These are phyloP conservation scores for Citrullus colocynthis DNA, from an alignment of 306 rosid genomes.

Conservation along the genomic window DNA sequence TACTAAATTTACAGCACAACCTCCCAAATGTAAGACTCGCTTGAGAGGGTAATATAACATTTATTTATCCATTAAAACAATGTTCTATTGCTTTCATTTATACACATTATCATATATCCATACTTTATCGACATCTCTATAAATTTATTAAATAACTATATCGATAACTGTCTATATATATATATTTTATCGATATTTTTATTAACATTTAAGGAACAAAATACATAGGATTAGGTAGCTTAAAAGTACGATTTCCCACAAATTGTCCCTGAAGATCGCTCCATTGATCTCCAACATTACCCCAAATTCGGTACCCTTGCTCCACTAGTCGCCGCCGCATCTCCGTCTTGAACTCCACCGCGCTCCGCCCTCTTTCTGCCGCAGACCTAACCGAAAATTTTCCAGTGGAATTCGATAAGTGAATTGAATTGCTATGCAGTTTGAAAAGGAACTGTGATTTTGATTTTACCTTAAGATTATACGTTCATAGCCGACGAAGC, in stretches of 20 bases:
- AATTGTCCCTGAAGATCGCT: slow-evolving; percentile 48
- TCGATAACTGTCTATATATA: neutral
- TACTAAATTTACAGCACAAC: too few relatives aligned
- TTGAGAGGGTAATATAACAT: neutral
- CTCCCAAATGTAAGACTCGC: too few relatives aligned
- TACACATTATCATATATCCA: too few relatives aligned
- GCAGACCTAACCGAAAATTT: neutral
- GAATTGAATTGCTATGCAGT: neutral
- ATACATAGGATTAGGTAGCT: slow-evolving; percentile 64
- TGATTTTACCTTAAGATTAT: slow-evolving; percentile 51
- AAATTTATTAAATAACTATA: neutral
- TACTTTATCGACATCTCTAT: too few relatives aligned
- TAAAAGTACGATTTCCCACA: slow-evolving; percentile 37
- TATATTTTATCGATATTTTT: neutral
- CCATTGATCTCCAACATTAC: slow-evolving; percentile 65
- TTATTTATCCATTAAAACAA: neutral
- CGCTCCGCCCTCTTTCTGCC: slow-evolving; percentile 27
- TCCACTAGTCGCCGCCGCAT: slow-evolving; percentile 30
- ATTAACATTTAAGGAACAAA: slow-evolving; percentile 20
- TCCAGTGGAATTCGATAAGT: neutral
- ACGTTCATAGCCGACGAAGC: slow-evolving; percentile 53
- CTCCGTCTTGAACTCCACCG: slow-evolving; percentile 36
- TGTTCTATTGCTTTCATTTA: neutral
- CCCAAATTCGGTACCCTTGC: slow-evolving; percentile 50
- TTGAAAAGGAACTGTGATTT: neutral